Percentiles rank a stretch among this genome's conserved stretches.
phyloP scores from a whole-genome alignment of 1,284 basidiomycete species.

The Apiotrichum gamsii region DNA sequence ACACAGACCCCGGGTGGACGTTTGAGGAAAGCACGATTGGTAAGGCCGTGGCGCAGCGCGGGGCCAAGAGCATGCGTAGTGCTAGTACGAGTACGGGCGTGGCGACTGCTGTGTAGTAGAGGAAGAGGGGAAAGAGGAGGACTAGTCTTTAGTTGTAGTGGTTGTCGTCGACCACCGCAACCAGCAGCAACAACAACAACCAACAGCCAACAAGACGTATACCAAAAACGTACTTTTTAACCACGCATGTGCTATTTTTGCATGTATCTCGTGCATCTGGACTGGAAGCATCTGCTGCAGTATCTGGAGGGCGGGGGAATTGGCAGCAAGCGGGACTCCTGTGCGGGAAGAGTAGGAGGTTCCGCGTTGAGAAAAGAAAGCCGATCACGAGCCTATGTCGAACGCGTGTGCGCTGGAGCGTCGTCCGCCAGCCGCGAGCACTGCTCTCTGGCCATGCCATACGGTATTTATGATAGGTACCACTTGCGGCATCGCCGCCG shows the following conservation, averaged over 20 bases:
- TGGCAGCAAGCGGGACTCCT: too few species aligned
- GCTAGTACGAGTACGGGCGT: slow-evolving; percentile 3
- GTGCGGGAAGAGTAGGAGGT: too few species aligned
- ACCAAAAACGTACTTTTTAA: too few species aligned
- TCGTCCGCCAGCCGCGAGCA: background rate
- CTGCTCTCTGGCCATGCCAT: background rate
- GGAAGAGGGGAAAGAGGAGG: background rate
- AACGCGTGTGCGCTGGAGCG: too few species aligned
- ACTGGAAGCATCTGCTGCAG: too few species aligned
- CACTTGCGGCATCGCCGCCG: background rate
- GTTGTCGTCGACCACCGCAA: too few species aligned
- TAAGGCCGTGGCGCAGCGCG: slow-evolving; percentile 33
- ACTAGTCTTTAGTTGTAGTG: background rate
- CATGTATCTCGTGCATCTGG: background rate
- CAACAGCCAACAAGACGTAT: background rate
- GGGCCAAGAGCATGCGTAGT: slow-evolving; percentile 7
- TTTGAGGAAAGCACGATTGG: slow-evolving; percentile 50
- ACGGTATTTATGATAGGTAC: background rate
- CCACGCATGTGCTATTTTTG: background rate
- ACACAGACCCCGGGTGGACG: slow-evolving; percentile 65
- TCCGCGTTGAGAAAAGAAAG: too few species aligned
- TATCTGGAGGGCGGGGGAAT: too few species aligned
- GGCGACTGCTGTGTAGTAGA: background rate
- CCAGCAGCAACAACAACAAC: background rate
- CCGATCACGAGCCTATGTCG: too few species aligned